phyloP scores from a whole-genome alignment of 202 grass and related monocot genomes.

The Setaria viridis region DNA sequence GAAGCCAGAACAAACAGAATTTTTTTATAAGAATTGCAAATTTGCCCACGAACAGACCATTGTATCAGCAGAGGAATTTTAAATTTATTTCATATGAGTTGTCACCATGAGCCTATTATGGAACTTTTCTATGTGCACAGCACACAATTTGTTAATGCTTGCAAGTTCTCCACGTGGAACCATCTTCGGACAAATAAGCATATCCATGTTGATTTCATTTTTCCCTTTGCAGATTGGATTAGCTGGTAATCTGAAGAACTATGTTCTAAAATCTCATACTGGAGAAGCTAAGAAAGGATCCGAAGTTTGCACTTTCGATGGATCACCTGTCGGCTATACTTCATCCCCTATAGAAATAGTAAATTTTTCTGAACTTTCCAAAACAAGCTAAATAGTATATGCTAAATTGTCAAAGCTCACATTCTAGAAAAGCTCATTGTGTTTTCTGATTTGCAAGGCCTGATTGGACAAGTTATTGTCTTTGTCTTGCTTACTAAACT shows the following conservation, averaged over 20 bases:
- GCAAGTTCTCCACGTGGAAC: slow-evolving; percentile 9
- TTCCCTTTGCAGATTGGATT: slow-evolving; percentile 71
- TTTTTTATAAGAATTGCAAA: background rate
- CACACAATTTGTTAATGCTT: background rate
- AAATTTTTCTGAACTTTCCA: slow-evolving; percentile 21
- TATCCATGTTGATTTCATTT: slow-evolving; percentile 2
- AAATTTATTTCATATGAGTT: background rate
- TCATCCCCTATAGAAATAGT: slow-evolving; percentile 75
- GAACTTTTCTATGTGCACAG: background rate
- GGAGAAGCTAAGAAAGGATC: slow-evolving; percentile 85
- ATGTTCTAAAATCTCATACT: slow-evolving; percentile 65
- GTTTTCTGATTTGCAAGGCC: slow-evolving; percentile 18
- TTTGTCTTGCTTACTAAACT: slow-evolving; percentile 20
- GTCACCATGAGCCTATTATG: background rate
- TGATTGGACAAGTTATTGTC: background rate
- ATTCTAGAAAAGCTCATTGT: slow-evolving; percentile 19
- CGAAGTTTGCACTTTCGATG: slow-evolving; percentile 74
- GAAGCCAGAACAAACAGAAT: background rate
- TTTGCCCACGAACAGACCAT: background rate
- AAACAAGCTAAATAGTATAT: slow-evolving; percentile 8
- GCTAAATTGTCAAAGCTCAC: background rate
- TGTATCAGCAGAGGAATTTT: background rate
- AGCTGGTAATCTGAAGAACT: slow-evolving; percentile 86
- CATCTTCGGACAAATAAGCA: background rate
- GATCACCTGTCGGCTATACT: slow-evolving; percentile 80